These are phyloP conservation scores for Chloromonas sp. DNA, from an alignment of 163 green algal species.

Conservation along the genomic window DNA sequence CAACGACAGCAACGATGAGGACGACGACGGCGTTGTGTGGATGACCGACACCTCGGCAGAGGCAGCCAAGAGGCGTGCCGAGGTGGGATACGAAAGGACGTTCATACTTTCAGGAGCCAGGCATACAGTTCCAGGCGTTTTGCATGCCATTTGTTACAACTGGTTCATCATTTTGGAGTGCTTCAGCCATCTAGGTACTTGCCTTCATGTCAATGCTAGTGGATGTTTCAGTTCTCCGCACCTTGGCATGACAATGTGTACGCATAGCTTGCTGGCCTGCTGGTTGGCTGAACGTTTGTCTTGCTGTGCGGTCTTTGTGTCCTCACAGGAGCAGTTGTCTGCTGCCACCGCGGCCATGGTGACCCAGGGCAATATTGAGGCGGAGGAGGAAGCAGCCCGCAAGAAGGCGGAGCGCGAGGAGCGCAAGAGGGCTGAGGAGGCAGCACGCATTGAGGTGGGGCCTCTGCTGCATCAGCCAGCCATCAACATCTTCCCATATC, in stretches of 20 bases:
- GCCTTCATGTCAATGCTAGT: no score
- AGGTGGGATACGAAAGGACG: conserved; percentile 46
- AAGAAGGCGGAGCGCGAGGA: conserved; percentile 25
- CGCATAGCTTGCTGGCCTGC: no score
- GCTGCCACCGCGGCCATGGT: conserved; percentile 81
- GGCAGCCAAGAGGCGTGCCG: conserved; percentile 59
- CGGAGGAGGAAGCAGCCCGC: conserved; percentile 40
- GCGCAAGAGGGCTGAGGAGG: conserved; percentile 43
- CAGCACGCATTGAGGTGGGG: conserved; percentile 26
- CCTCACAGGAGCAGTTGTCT: conserved; percentile 76
- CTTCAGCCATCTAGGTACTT: no score
- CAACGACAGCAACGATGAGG: conserved; percentile 52
- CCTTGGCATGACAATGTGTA: no score
- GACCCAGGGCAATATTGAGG: conserved; percentile 74
- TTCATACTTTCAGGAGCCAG: no score
- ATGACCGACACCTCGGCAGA: conserved; percentile 80
- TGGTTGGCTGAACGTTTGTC: no score
- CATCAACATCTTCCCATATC: background rate
- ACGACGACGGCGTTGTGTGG: conserved; percentile 75
- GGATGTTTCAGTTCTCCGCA: no score
- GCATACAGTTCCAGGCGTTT: no score
- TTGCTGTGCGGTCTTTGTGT: background rate
- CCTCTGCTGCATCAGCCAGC: background rate
- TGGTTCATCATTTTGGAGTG: no score
- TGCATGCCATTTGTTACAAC: no score